phyloP scores from a whole-genome alignment of 306 rosid species.

The Sechiopsis laciniata region DNA sequence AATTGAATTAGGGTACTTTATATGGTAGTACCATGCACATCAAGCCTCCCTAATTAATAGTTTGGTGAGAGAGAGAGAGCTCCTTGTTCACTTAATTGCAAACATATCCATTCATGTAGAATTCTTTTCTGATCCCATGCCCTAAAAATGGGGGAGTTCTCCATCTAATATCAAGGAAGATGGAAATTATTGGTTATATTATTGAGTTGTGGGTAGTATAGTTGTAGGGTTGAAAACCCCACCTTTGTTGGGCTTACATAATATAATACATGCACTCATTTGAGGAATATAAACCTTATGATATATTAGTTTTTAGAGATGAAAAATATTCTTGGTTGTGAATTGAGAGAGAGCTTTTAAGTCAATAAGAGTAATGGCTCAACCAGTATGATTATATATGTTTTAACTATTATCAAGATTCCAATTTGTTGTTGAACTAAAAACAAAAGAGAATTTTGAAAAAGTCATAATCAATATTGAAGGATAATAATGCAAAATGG shows the following conservation, averaged over 20 bases:
- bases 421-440: too few species aligned
- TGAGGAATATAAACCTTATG: neutral
- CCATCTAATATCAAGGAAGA: neutral
- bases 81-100: neutral
- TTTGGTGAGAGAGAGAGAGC: neutral
- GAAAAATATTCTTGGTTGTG: too few species aligned
- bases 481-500: neutral
- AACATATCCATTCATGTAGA: neutral
- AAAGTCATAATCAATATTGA: neutral
- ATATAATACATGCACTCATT: slow-evolving; percentile 11
- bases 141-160: neutral
- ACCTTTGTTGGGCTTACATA: slow-evolving; percentile 4
- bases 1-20: too few species aligned
- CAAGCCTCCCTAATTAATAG: too few species aligned
- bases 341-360: too few species aligned
- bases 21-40: too few species aligned
- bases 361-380: too few species aligned
- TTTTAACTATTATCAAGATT: too few species aligned
- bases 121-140: neutral
- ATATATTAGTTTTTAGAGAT: neutral
- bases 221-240: slow-evolving; percentile 16
- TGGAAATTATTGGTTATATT: neutral
- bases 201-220: neutral
- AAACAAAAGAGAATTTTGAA: neutral
- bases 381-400: too few species aligned